Evolutionary conservation across 345 rosid species (phyloP), one percentile per base, ranked within the genome.

Genomic region (Camelina laxa): DNA sequence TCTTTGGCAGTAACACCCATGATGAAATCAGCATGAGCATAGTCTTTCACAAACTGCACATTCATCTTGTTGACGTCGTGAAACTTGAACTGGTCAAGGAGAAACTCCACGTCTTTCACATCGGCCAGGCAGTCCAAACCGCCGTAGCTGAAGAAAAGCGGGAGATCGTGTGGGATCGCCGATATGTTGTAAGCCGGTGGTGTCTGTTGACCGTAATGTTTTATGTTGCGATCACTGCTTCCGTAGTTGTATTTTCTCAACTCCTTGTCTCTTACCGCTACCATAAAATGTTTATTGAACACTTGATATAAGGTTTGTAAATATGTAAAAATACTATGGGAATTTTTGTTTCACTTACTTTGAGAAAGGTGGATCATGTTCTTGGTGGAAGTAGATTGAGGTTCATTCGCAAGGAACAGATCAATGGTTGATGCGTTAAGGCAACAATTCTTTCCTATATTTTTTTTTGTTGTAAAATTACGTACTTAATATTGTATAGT

Each of bases 331-430:
- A 24, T 24, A 3, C 27, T 7, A 12, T 53, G 41, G 7, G 49
- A 31, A 13, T 22, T 22, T 22, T 20, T 45, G 12, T 60, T 31
- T 6, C 16, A 76, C 91, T 75, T 85, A 93, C 98, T 87, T 69
- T 93, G 98, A 81, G 91, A 69, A 78, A 91, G 84, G 74, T 93
- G 98, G 39, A 91, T 85, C 90, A 93, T 70, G 85, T 88, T 93
- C 82, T 87, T 93, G 53, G 90, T 83, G 54, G 98, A 62, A 47
- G 96, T 93, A 13, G 98, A 76, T 41, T 93, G 98, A 53, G 98
- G 98, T 75, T 87, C 89, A 35, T 82, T 88, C 54, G 75, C 67
- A 19, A 88, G 16, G 70, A 89, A 88, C 4, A 83, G 74, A 19
- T 84, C 83, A 21, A 84, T 82, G 1, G 95, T 88, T 13, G 98